phyloP scores from a whole-genome alignment of 2,329 filamentous ascomycete species.

The Colletotrichum gloeosporioides region DNA sequence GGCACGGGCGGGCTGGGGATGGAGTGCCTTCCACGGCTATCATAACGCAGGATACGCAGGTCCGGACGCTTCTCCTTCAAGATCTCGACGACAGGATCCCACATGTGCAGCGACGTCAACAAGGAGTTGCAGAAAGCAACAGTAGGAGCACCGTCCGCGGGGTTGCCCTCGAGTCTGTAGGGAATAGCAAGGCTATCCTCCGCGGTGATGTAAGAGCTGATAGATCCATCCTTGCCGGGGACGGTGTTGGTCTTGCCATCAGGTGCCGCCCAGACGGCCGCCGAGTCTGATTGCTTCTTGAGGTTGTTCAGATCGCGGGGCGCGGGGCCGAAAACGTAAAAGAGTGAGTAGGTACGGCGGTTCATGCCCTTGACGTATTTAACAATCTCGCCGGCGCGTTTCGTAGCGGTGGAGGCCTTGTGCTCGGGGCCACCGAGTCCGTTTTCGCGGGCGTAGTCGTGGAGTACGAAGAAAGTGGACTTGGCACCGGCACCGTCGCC shows the following conservation, averaged over 20 bases:
- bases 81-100: slow-evolving; percentile 74
- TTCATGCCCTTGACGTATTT: slow-evolving; percentile 63
- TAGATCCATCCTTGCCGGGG: slow-evolving; percentile 54
- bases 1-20: slow-evolving; percentile 52
- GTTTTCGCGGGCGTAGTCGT: slow-evolving; percentile 74
- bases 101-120: slow-evolving; percentile 79
- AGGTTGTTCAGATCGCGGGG: slow-evolving; percentile 71
- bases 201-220: slow-evolving; percentile 73
- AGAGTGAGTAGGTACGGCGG: slow-evolving; percentile 71
- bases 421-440: slow-evolving; percentile 70
- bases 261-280: slow-evolving; percentile 56
- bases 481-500: slow-evolving; percentile 53
- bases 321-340: slow-evolving; percentile 80
- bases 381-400: slow-evolving; percentile 65
- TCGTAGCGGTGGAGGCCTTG: slow-evolving; percentile 66
- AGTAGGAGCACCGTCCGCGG: slow-evolving; percentile 69
- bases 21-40: slow-evolving; percentile 71
- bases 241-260: slow-evolving; percentile 61
- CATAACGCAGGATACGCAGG: slow-evolving; percentile 79
- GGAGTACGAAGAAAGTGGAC: slow-evolving; percentile 65
- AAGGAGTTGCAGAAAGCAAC: slow-evolving; percentile 83
- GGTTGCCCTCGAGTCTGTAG: slow-evolving; percentile 78
- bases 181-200: slow-evolving; percentile 71
- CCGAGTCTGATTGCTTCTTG: slow-evolving; percentile 48
- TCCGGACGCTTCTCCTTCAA: slow-evolving; percentile 65